Evolutionary conservation across 768 basidiomycete species (phyloP).

Genomic region (Suillus bovinus): DNA sequence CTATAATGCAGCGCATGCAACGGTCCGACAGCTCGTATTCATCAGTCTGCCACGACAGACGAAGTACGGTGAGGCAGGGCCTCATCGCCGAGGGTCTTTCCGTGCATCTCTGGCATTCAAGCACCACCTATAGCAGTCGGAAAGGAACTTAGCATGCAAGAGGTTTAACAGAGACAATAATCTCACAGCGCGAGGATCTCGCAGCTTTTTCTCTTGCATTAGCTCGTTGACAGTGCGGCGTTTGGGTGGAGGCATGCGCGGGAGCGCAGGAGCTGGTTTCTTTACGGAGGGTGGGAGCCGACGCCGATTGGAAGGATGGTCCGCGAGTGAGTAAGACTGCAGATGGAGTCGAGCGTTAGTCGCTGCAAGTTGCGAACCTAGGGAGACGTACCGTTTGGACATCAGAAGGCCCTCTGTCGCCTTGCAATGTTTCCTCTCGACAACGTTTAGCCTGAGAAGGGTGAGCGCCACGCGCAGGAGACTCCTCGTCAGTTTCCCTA

Average conservation of each 20-base stretch:
- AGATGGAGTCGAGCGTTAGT: background rate
- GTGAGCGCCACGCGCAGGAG: background rate
- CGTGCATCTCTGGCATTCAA: background rate
- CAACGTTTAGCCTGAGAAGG: background rate
- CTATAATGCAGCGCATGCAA: background rate
- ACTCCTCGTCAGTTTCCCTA: background rate
- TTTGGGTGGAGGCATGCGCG: background rate
- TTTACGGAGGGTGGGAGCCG: background rate
- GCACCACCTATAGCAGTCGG: background rate
- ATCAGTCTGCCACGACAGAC: background rate
- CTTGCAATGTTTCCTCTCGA: background rate
- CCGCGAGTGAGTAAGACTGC: background rate
- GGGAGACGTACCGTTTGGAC: background rate
- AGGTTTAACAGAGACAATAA: background rate
- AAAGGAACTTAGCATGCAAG: background rate
- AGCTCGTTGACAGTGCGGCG: background rate
- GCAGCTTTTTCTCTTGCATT: background rate
- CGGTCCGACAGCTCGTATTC: background rate
- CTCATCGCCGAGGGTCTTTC: background rate
- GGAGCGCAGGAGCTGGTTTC: background rate
- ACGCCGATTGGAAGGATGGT: background rate
- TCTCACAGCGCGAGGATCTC: background rate
- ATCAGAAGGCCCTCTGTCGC: background rate
- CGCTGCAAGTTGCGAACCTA: background rate
- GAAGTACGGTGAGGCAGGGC: background rate